Conservation (phyloP, 2,329 filamentous ascomycete species). For the Sarocladium oryzae region DNA sequence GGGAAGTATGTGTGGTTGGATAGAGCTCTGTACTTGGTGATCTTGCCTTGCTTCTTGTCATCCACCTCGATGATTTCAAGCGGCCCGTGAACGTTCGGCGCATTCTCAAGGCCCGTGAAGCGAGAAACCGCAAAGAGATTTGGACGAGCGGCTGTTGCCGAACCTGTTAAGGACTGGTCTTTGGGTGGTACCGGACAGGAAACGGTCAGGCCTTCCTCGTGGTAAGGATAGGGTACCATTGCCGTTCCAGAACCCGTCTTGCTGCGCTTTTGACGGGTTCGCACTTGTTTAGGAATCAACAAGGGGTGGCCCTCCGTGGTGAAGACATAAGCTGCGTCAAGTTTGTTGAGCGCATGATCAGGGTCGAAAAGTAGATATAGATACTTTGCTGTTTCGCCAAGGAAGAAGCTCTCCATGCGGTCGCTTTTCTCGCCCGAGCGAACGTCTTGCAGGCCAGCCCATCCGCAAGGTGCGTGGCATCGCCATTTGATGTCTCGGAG, state of each 20-base stretch:
- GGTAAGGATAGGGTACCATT: slow-evolving; percentile 19
- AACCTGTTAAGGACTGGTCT: slow-evolving; percentile 62
- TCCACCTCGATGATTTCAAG: slow-evolving; percentile 31
- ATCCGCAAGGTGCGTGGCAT: slow-evolving; percentile 87
- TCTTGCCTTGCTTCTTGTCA: slow-evolving; percentile 38
- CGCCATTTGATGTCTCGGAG: slow-evolving; percentile 79
- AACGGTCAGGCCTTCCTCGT: slow-evolving; percentile 42
- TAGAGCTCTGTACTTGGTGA: slow-evolving; percentile 40
- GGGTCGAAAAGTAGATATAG: slow-evolving; percentile 86
- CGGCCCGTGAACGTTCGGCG: slow-evolving; percentile 56
- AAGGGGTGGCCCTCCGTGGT: slow-evolving; percentile 94
- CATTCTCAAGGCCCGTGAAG: slow-evolving; percentile 73
- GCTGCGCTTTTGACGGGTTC: neutral
- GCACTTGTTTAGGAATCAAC: slow-evolving; percentile 56
- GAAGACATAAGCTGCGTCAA: slow-evolving; percentile 87
- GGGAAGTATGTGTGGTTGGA: slow-evolving; percentile 84
- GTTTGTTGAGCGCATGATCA: slow-evolving; percentile 76
- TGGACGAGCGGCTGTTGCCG: slow-evolving; percentile 67
- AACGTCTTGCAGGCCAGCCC: slow-evolving; percentile 83
- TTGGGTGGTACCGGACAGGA: slow-evolving; percentile 61
- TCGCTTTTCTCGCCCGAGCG: slow-evolving; percentile 79
- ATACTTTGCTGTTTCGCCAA: slow-evolving; percentile 95
- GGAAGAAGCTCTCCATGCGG: slow-evolving; percentile 97
- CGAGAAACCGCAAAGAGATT: slow-evolving; percentile 88
- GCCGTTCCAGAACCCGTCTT: neutral